Percentiles rank a stretch among this genome's conserved stretches.
Evolutionary conservation across 805 yeast genomes (phyloP).

Genomic region (Wickerhamiella shivajii): DNA sequence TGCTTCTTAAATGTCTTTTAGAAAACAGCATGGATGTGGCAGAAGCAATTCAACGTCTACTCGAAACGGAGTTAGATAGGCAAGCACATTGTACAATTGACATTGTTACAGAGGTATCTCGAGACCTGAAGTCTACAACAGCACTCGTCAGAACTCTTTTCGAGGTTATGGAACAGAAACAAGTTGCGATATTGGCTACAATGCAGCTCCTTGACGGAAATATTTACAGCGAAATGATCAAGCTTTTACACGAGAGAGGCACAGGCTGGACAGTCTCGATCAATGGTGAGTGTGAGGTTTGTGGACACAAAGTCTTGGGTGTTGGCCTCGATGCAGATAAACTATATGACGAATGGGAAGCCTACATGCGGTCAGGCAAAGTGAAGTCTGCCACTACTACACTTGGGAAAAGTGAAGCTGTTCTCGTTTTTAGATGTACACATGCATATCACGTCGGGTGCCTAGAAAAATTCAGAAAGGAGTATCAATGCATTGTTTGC

Average conservation of each 20-base stretch:
- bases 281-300: conserved; percentile 50
- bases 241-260: conserved; percentile 29
- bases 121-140: not conserved
- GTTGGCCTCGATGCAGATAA: conserved; percentile 35
- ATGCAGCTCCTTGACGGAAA: conserved; percentile 36
- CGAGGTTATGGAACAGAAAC: conserved; percentile 1
- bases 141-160: too few relatives aligned
- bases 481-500: not conserved
- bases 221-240: conserved; percentile 33
- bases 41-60: conserved; percentile 1
- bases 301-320: conserved; percentile 68
- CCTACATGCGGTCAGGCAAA: not conserved
- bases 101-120: not conserved
- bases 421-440: conserved; percentile 14
- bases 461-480: conserved; percentile 2
- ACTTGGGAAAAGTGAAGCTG: conserved; percentile 6
- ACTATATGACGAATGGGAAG: conserved; percentile 26
- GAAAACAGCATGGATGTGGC: conserved; percentile 6
- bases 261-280: conserved; percentile 51
- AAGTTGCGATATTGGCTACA: conserved; percentile 7
- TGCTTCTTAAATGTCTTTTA: conserved; percentile 29
- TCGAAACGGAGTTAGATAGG: not conserved
- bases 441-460: conserved; percentile 17
- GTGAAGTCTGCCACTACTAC: not conserved
- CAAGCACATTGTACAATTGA: not conserved